Base-by-base conservation (phyloP, 2,329 filamentous ascomycete genomes). In the Xylariaceae sp. region DNA sequence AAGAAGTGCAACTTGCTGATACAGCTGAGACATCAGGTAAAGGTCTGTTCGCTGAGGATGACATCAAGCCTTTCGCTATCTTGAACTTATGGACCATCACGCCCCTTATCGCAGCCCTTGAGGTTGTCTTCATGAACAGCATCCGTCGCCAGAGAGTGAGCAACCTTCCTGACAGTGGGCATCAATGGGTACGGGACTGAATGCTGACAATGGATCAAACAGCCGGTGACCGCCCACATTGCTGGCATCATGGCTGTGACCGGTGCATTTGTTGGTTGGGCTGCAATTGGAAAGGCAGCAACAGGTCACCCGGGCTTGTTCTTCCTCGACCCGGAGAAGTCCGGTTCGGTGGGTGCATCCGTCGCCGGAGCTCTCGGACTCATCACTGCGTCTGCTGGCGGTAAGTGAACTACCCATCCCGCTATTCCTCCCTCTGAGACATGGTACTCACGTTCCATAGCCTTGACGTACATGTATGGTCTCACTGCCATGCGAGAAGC, bases 41-140 rank as follows among this genome's bases (percentile, higher is more conserved):
- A 51, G 73, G 75, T 32, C 58, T 78, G 7, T 74, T 78, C 47
- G 73, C 73, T 1, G 64, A 75, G 38, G 75, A 71, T 33, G 75
- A 71, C 66, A 74, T 77, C 62, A 70, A 71, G 51, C 52, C 69
- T 2, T 79, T 75, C 56, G 67, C 68, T 51, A 66, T 77, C 42
- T 57, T 77, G 58, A 77, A 75, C 44, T 54, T 79, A 39, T 76
- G 73, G 59, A 68, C 62, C 9, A 62, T 75, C 48, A 70, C 71
- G 2, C 69, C 75, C 4, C 43, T 70, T 31, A 64, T 77, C 52
- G 75, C 73, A 54, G 53, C 71, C 9, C 48, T 73, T 31, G 77
- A 80, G 65, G 69, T 74, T 0, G 49, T 75, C 32, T 66, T 70
- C 49, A 67, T 80, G 65, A 80, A 80, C 63, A 79, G 75, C 59